phyloP scores from a whole-genome alignment of 2,329 filamentous ascomycete species.

The Magnaporthiopsis poae region DNA sequence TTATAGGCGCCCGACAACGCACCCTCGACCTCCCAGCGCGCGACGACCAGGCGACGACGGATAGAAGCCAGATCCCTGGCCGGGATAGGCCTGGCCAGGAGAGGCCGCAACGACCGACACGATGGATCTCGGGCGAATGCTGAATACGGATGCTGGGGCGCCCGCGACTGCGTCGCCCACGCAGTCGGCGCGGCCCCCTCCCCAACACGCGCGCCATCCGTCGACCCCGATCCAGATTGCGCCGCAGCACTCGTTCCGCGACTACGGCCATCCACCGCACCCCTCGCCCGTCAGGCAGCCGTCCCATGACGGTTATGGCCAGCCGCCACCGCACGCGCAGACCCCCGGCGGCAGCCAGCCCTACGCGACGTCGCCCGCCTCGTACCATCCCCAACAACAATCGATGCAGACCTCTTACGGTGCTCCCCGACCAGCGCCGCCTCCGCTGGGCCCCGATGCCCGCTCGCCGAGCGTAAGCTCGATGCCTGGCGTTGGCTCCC shows the following conservation, averaged over 20 bases:
- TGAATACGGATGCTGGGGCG: conserved; percentile 42
- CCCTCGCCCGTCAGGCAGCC: conserved; percentile 38
- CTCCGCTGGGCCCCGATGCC: conserved; percentile 36
- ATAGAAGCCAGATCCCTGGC: background rate
- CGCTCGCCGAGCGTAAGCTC: conserved; percentile 40
- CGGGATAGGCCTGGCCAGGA: conserved; percentile 1
- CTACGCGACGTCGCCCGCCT: conserved; percentile 29
- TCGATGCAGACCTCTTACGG: conserved; percentile 24
- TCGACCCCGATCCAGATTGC: conserved; percentile 31
- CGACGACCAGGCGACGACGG: background rate
- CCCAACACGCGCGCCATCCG: conserved; percentile 19
- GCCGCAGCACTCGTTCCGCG: conserved; percentile 38
- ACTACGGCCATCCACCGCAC: conserved; percentile 38
- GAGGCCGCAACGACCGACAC: conserved; percentile 11
- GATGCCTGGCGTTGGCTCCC: conserved; percentile 31
- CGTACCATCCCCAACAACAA: conserved; percentile 23
- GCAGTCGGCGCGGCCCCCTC: conserved; percentile 17
- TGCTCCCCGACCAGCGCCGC: conserved; percentile 29
- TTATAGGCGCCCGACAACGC: background rate
- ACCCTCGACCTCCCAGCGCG: background rate
- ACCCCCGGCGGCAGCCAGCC: conserved; percentile 19
- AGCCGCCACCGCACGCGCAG: conserved; percentile 19
- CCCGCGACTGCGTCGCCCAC: conserved; percentile 23
- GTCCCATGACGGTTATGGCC: conserved; percentile 33
- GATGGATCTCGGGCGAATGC: conserved; percentile 45